A percentile compares a stretch with the other conserved stretches of the same genome.
These are phyloP conservation scores for Trichoderma hamatum DNA, from an alignment of 2,329 filamentous ascomycete species.

Conservation along the genomic window DNA sequence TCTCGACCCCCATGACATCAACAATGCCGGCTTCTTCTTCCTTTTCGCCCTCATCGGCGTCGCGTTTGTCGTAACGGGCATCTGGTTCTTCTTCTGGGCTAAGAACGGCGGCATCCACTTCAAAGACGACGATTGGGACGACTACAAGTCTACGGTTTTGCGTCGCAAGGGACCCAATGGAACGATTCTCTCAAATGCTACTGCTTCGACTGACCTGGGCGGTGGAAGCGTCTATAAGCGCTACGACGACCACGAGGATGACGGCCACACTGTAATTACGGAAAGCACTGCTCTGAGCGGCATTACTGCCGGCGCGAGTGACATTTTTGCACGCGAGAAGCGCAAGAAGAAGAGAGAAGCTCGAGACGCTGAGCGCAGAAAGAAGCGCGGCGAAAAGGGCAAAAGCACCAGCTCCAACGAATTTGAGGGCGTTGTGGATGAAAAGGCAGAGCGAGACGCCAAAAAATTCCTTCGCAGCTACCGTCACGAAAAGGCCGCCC, in stretches of 20 bases:
- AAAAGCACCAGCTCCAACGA: constrained; percentile 54
- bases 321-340: constrained; percentile 59
- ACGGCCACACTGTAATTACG: constrained; percentile 51
- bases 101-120: constrained; percentile 94
- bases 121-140: constrained; percentile 87
- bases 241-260: constrained; percentile 59
- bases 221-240: constrained; percentile 84
- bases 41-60: constrained; percentile 84
- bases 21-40: constrained; percentile 75
- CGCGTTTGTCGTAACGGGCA: constrained; percentile 70
- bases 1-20: constrained; percentile 59
- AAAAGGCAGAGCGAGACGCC: constrained; percentile 64
- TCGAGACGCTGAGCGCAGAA: constrained; percentile 46
- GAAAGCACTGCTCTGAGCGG: constrained; percentile 53
- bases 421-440: constrained; percentile 66
- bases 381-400: constrained; percentile 41
- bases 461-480: constrained; percentile 77
- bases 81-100: constrained; percentile 99
- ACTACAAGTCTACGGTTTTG: constrained; percentile 95
- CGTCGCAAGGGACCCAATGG: constrained; percentile 88
- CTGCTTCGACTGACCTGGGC: constrained; percentile 80
- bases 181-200: constrained; percentile 80
- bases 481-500: constrained; percentile 81
- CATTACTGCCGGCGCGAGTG: constrained; percentile 60
- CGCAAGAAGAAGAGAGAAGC: constrained; percentile 57